Conservation (phyloP, 495 filamentous ascomycete species). For the Xylaria grammica region DNA sequence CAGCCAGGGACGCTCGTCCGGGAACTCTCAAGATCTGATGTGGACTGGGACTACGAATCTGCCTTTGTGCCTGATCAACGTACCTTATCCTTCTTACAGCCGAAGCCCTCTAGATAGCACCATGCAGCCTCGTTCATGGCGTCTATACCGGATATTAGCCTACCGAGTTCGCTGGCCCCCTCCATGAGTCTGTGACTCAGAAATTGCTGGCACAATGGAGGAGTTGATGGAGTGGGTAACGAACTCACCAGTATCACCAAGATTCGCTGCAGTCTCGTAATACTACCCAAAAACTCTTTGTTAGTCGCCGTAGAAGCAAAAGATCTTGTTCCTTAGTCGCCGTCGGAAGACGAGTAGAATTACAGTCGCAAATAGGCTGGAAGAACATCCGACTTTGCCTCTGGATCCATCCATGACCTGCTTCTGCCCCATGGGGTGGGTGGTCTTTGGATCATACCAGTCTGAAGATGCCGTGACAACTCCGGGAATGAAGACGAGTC, state of each 20-base stretch:
- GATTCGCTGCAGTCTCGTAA: slow-evolving; percentile 94
- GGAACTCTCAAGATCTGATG: slow-evolving; percentile 31
- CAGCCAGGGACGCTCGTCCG: slow-evolving; percentile 10
- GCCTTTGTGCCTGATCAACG: slow-evolving; percentile 48
- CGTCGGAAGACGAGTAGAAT: slow-evolving; percentile 7
- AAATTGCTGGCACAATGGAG: slow-evolving; percentile 19
- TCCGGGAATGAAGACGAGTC: neutral
- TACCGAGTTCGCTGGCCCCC: slow-evolving; percentile 24
- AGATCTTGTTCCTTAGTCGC: slow-evolving; percentile 22
- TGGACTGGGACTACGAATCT: slow-evolving; percentile 24
- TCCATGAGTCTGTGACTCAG: slow-evolving; percentile 24
- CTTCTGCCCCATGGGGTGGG: neutral
- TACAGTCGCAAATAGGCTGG: slow-evolving; percentile 1
- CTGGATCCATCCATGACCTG: slow-evolving; percentile 7
- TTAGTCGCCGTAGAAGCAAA: slow-evolving; percentile 34
- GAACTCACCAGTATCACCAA: slow-evolving; percentile 77
- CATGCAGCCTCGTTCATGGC: slow-evolving; percentile 97
- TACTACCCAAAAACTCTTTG: slow-evolving; percentile 64
- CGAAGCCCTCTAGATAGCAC: slow-evolving; percentile 96
- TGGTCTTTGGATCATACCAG: neutral
- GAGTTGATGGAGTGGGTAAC: slow-evolving; percentile 22
- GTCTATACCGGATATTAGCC: slow-evolving; percentile 56
- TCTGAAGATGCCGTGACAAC: slow-evolving; percentile 1
- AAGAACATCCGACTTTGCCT: slow-evolving; percentile 7
- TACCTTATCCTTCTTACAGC: slow-evolving; percentile 96